phyloP scores from a whole-genome alignment of 768 basidiomycete genomes.

The Auricularia sp. region DNA sequence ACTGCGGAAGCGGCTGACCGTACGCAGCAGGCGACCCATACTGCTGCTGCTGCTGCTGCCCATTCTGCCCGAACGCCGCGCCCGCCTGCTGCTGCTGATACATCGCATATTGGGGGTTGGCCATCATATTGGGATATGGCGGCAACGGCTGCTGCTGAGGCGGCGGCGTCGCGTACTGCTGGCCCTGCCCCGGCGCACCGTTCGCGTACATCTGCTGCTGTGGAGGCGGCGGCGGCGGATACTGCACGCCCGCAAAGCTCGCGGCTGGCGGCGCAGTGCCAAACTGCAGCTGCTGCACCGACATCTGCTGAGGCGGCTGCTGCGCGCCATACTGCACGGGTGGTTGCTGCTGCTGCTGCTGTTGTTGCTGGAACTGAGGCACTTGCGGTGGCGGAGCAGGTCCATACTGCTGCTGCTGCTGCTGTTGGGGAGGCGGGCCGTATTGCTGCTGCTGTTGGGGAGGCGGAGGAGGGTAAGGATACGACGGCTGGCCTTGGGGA shows the following conservation, averaged over 20 bases:
- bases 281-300: background rate
- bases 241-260: too few species aligned
- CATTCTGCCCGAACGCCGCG: too few species aligned
- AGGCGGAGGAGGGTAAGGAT: slow-evolving; percentile 5
- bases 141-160: background rate
- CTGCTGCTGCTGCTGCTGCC: background rate
- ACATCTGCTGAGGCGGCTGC: background rate
- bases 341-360: slow-evolving; percentile 10
- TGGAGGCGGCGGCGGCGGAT: slow-evolving; percentile 9
- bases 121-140: background rate
- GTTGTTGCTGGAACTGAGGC: slow-evolving; percentile 26
- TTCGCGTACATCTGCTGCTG: background rate
- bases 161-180: background rate
- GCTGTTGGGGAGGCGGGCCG: slow-evolving; percentile 9
- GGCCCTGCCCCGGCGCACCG: background rate
- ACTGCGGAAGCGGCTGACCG: too few species aligned
- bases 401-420: background rate
- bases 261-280: too few species aligned
- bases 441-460: slow-evolving; percentile 18
- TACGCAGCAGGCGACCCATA: background rate
- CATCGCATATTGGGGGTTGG: too few species aligned
- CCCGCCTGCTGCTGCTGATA: background rate
- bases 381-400: slow-evolving; percentile 26
- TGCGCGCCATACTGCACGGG: background rate
- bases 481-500: background rate